Base-by-base conservation (phyloP, 495 filamentous ascomycete genomes). In the Penicillium waksmanii region DNA sequence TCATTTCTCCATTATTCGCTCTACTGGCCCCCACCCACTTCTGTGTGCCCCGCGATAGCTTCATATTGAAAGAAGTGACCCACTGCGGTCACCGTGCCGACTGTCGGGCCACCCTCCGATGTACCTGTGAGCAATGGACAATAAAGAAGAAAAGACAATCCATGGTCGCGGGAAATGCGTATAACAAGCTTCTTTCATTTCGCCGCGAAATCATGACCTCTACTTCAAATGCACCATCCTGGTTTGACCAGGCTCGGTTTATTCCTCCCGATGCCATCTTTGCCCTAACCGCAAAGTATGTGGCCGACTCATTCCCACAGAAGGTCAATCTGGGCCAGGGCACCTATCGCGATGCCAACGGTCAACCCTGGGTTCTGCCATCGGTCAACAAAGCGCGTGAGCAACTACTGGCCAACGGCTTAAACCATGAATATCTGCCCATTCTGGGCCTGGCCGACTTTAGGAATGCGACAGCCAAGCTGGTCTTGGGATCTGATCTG, bases 281-380 rank as follows among this genome's bases (percentile, higher is more conserved):
- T 47, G 71, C 63, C 0, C 53, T 74, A 7, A 76, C 73, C 11
- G 69, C 66, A 9, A 53, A 66, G 52, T 78, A 77, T 36, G 18
- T 60, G 1, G 59, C 66, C n/a, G 72, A 76, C 55, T n/a, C 48
- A 9, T 61, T 31, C 46, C 65, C 68, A 1, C 48, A 64, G 9
- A 77, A 77, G 42, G 75, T 76, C 17, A 76, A 74, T 31, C 54
- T 79, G 3, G 73, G 75, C 15, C 69, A 71, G 31, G 71, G 74
- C 9, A 67, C 73, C 8, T 81, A 80, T 50, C 71, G 73, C 3
- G 75, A 79, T 34, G 66, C 69, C 21, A 51, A 74, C 48, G 77
- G 68, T 1, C 64, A 74, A 13, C 76, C 78, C 10, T 81, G 77
- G 78, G 57, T 78, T 10, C 64, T 80, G 2, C 69, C 75, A 0